phyloP scores from a whole-genome alignment of 345 rosid species.

The Eutrema japonicum region DNA sequence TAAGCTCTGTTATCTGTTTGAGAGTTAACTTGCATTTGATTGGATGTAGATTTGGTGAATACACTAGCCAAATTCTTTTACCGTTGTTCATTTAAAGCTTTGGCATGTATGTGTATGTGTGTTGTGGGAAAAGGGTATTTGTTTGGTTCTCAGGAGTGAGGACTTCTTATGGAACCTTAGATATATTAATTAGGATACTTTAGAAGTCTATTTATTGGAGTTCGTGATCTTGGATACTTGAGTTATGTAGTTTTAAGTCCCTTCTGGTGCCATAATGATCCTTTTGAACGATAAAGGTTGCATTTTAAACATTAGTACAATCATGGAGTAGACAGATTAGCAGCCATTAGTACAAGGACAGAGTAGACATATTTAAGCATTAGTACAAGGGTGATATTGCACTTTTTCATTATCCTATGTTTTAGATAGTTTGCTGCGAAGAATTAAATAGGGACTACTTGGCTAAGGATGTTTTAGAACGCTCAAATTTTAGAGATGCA shows the following conservation, averaged over 20 bases:
- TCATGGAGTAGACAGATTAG: constrained; percentile 4
- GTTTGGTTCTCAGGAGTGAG: background rate
- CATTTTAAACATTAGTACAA: background rate
- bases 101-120: constrained; percentile 7
- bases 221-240: constrained; percentile 5
- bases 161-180: constrained; percentile 13
- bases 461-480: background rate
- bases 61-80: background rate
- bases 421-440: constrained; percentile 8
- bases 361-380: constrained; percentile 9
- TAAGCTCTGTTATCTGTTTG: background rate
- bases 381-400: background rate
- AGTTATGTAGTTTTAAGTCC: constrained; percentile 13
- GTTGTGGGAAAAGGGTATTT: background rate
- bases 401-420: background rate
- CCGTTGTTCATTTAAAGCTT: background rate
- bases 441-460: background rate
- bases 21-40: constrained; percentile 14
- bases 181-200: background rate
- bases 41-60: constrained; percentile 8
- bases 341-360: background rate
- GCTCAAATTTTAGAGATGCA: constrained; percentile 17
- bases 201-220: background rate
- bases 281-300: background rate
- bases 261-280: constrained; percentile 5